phyloP scores from a whole-genome alignment of 371 early-diverging fungal genomes.

The Circinella umbellata region DNA sequence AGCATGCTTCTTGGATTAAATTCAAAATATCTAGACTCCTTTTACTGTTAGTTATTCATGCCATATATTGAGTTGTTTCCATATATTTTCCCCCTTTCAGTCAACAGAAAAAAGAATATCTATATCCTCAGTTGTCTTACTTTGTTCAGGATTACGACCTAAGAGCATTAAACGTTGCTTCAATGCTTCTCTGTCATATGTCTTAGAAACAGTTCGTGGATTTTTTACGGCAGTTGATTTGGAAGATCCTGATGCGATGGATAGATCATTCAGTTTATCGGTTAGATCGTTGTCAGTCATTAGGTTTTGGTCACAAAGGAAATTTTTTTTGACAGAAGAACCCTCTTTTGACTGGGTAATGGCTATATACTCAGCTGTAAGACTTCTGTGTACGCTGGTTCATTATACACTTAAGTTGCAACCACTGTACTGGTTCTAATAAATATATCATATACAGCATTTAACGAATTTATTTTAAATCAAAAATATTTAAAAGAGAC shows the following conservation, averaged over 20 bases:
- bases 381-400: no score
- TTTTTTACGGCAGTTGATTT: background rate
- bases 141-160: conserved; percentile 61
- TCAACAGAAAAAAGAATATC: no score
- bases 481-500: no score
- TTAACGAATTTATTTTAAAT: no score
- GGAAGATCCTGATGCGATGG: background rate
- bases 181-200: conserved; percentile 39
- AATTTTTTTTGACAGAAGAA: background rate
- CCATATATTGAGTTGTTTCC: background rate
- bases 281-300: background rate
- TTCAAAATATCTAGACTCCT: conserved; percentile 61
- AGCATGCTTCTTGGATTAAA: conserved; percentile 69
- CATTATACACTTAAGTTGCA: no score
- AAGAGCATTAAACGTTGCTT: conserved; percentile 43
- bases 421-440: no score
- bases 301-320: background rate
- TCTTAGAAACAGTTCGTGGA: background rate
- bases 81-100: background rate
- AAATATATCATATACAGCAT: no score
- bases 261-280: background rate
- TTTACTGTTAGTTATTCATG: background rate
- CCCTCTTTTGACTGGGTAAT: no score
- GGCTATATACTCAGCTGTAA: no score
- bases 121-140: conserved; percentile 23